Conservation (phyloP, 495 filamentous ascomycete genomes). For the Hyaloscypha hepaticicola region DNA sequence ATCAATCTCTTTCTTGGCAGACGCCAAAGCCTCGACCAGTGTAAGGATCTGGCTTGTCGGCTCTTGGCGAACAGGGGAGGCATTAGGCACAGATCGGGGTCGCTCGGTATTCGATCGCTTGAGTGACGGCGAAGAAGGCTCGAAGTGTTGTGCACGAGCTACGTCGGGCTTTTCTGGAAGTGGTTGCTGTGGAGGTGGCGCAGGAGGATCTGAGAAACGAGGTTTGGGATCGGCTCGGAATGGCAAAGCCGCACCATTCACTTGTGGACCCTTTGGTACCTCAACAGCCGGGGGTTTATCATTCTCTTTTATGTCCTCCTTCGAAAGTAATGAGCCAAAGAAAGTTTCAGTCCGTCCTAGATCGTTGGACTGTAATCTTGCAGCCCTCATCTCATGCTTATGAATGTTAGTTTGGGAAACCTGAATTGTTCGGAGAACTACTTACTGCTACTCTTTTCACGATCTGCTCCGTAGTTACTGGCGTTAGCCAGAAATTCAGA, state of each 20-base stretch:
- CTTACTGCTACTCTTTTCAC: conserved; percentile 91
- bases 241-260: conserved; percentile 41
- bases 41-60: conserved; percentile 70
- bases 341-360: conserved; percentile 79
- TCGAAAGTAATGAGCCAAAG: conserved; percentile 68
- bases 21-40: conserved; percentile 77
- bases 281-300: conserved; percentile 47
- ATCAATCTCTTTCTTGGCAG: conserved; percentile 80
- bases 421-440: conserved; percentile 17
- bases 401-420: not conserved
- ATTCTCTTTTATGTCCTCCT: conserved; percentile 66
- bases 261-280: conserved; percentile 37
- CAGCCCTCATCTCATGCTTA: conserved; percentile 83
- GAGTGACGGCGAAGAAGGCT: conserved; percentile 50
- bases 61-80: conserved; percentile 62
- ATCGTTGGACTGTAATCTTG: conserved; percentile 83
- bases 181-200: conserved; percentile 88
- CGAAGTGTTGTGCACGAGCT: conserved; percentile 44
- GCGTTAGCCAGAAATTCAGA: conserved; percentile 79
- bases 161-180: conserved; percentile 86
- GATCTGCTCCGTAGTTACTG: conserved; percentile 90
- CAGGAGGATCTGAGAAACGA: conserved; percentile 84
- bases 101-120: conserved; percentile 76
- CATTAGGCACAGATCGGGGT: conserved; percentile 54
- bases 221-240: conserved; percentile 58